Conservation (phyloP, 2,329 filamentous ascomycete species). For the Cercospora zeina region DNA sequence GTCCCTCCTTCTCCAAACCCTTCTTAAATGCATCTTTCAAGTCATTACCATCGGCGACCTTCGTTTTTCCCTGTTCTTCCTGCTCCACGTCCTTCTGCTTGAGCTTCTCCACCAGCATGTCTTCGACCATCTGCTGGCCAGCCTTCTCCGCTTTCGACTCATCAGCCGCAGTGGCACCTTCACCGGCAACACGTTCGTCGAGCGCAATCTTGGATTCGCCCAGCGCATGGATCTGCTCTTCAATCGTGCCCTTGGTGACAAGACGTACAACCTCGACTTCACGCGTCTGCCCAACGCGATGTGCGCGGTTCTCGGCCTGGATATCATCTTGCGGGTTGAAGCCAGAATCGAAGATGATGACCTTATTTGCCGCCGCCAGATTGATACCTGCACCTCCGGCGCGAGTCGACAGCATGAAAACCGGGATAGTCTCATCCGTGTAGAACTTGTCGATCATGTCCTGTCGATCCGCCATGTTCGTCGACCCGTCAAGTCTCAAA, state of each 20-base stretch:
- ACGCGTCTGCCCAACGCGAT: constrained; percentile 86
- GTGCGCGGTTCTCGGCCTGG: constrained; percentile 96
- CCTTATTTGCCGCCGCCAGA: constrained; percentile 91
- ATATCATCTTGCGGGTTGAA: constrained; percentile 98
- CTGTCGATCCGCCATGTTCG: constrained; percentile 79
- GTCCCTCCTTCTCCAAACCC: constrained; percentile 46
- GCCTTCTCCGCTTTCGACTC: constrained; percentile 49
- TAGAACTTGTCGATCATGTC: constrained; percentile 86
- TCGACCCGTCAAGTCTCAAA: constrained; percentile 82
- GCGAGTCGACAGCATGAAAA: constrained; percentile 90
- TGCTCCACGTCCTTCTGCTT: constrained; percentile 28
- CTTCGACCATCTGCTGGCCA: constrained; percentile 41
- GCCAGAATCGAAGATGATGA: constrained; percentile 94
- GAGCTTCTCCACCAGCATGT: constrained; percentile 48
- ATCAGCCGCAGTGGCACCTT: constrained; percentile 46
- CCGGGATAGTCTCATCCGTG: constrained; percentile 71
- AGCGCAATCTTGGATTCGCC: constrained; percentile 92
- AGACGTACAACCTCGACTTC: constrained; percentile 89
- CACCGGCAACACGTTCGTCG: constrained; percentile 70
- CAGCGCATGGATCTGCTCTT: constrained; percentile 88
- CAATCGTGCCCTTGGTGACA: constrained; percentile 77
- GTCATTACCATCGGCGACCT: constrained; percentile 34
- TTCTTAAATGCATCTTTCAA: constrained; percentile 46
- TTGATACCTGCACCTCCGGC: constrained; percentile 98
- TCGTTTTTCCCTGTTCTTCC: constrained; percentile 18